Conservation (phyloP, 2,329 filamentous ascomycete genomes). For the Cladosporium austrohemisphaericum region DNA sequence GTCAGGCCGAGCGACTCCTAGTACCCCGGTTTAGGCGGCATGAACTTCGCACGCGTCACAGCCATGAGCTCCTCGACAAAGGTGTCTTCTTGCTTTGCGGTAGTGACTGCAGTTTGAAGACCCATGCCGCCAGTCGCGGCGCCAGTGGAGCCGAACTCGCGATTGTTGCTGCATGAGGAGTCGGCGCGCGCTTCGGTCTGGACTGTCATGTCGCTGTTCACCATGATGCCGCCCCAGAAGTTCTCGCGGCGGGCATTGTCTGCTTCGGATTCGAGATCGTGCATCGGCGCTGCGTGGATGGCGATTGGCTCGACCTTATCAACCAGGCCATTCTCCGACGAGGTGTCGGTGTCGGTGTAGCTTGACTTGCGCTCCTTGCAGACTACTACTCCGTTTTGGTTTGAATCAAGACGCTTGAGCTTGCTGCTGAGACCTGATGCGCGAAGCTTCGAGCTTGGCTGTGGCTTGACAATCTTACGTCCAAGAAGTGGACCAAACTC, state of each 20-base stretch:
- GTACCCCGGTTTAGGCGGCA: slow-evolving; percentile 19
- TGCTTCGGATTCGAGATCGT: slow-evolving; percentile 1
- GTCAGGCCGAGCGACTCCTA: slow-evolving; percentile 9
- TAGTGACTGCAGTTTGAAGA: slow-evolving; percentile 26
- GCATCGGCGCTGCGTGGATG: neutral
- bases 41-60: slow-evolving; percentile 29
- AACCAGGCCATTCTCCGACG: slow-evolving; percentile 11
- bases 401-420: slow-evolving; percentile 1
- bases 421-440: slow-evolving; percentile 1
- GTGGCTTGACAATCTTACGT: slow-evolving; percentile 21
- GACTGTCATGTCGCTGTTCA: slow-evolving; percentile 35
- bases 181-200: slow-evolving; percentile 29
- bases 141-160: slow-evolving; percentile 27
- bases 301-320: slow-evolving; percentile 9
- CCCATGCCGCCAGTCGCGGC: slow-evolving; percentile 17
- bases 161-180: slow-evolving; percentile 19
- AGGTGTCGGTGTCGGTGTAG: slow-evolving; percentile 14
- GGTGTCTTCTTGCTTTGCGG: slow-evolving; percentile 40
- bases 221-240: slow-evolving; percentile 35
- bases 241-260: slow-evolving; percentile 20
- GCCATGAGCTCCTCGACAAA: slow-evolving; percentile 37
- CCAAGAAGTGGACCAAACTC: slow-evolving; percentile 43
- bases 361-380: slow-evolving; percentile 13
- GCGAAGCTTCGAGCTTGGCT: slow-evolving; percentile 12
- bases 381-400: neutral